These are phyloP conservation scores for Globisporangium heterothallicum DNA, from an alignment of 352 stramenopile species.

Conservation along the genomic window DNA sequence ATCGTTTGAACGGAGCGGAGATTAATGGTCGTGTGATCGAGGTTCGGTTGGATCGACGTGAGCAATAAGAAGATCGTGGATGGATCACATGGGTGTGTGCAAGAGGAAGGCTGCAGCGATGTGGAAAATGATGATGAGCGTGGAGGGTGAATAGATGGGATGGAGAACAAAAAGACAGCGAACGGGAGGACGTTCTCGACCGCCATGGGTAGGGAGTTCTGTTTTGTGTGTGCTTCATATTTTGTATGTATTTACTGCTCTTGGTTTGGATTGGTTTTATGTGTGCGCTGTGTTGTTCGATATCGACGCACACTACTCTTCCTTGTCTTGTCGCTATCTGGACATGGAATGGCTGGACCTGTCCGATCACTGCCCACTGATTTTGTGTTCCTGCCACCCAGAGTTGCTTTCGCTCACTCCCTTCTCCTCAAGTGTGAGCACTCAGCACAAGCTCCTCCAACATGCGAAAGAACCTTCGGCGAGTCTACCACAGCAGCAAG, in stretches of 20 bases:
- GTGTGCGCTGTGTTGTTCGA: too few species aligned
- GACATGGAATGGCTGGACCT: too few species aligned
- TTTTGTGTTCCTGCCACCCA: too few species aligned
- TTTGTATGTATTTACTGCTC: constrained; percentile 3
- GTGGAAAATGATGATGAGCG: background rate
- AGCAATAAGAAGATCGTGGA: constrained; percentile 20
- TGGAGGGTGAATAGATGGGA: background rate
- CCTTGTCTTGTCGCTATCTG: too few species aligned
- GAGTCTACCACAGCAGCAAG: constrained; percentile 16
- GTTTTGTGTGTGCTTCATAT: background rate
- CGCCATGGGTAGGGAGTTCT: background rate
- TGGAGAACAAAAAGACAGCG: background rate
- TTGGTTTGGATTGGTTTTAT: background rate
- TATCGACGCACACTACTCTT: too few species aligned
- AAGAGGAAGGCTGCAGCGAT: background rate
- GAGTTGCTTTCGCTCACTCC: too few species aligned
- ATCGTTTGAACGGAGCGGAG: constrained; percentile 56
- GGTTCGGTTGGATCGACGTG: constrained; percentile 60
- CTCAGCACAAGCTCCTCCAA: constrained; percentile 29
- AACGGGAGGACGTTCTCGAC: background rate
- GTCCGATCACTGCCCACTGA: too few species aligned
- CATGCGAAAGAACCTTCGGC: constrained; percentile 33
- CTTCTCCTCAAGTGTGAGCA: background rate
- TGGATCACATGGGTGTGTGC: background rate
- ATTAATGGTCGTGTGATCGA: constrained; percentile 62